A percentile compares a stretch with the other conserved stretches of the same genome.
These are phyloP conservation scores for Rhynchospora breviuscula DNA, from an alignment of 176 grass and related monocot genomes.

Conservation along the genomic window DNA sequence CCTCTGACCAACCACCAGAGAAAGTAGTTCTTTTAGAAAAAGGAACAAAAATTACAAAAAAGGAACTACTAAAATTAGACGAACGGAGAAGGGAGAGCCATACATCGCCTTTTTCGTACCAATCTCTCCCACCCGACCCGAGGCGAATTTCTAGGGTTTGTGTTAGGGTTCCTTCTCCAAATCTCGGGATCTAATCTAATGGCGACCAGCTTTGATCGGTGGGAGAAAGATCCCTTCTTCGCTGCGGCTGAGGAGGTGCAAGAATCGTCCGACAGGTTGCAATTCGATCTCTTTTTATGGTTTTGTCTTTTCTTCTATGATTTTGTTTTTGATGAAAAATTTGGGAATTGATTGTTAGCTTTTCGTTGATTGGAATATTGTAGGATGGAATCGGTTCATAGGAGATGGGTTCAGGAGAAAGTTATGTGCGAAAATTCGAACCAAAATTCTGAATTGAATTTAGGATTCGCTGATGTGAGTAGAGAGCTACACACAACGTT, in stretches of 20 bases:
- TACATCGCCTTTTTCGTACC: neutral
- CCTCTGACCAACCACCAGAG: conserved; percentile 11
- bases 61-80: conserved; percentile 26
- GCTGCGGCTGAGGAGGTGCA: conserved; percentile 84
- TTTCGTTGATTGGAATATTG: neutral
- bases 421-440: neutral
- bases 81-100: neutral
- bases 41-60: neutral
- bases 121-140: neutral
- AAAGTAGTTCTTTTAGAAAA: neutral
- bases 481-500: conserved; percentile 64
- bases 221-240: conserved; percentile 98
- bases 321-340: neutral
- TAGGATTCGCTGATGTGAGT: conserved; percentile 30
- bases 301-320: neutral
- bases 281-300: neutral
- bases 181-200: conserved; percentile 28
- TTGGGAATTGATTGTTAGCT: neutral
- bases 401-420: conserved; percentile 58
- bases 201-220: conserved; percentile 80
- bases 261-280: conserved; percentile 65
- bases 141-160: conserved; percentile 16
- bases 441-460: neutral
- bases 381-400: conserved; percentile 72
- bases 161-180: neutral